A percentile compares a stretch with the other conserved stretches of the same genome.
phyloP scores from a whole-genome alignment of 805 yeast genomes.

The Dipodascus albidus region DNA sequence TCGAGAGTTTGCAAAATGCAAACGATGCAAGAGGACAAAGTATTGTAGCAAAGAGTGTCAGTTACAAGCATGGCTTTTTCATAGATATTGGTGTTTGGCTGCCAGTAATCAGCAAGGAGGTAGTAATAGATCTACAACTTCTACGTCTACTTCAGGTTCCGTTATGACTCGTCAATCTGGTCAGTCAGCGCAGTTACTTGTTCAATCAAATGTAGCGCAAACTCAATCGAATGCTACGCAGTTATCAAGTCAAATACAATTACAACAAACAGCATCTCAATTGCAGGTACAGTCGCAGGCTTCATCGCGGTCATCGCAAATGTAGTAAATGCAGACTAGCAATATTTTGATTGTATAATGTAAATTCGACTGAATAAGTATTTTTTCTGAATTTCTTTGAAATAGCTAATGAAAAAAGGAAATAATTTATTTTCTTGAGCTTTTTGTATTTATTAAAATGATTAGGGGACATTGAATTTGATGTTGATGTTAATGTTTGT shows the following conservation, averaged over 20 bases:
- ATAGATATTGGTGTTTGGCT: conserved; percentile 77
- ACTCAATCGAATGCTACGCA: no score
- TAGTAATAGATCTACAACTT: background rate
- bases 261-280: no score
- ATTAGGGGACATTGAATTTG: no score
- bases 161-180: no score
- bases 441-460: no score
- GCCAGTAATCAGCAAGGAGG: background rate
- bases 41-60: conserved; percentile 92
- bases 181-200: background rate
- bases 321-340: background rate
- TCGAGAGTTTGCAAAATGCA: conserved; percentile 87
- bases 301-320: background rate
- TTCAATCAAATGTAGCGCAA: background rate
- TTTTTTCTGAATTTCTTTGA: background rate
- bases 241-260: no score
- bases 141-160: no score
- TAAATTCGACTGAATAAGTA: background rate
- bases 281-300: background rate
- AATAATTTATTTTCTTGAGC: no score
- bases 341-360: no score
- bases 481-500: no score
- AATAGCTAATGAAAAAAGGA: background rate
- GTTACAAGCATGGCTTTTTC: conserved; percentile 82
- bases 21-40: conserved; percentile 88